phyloP scores from a whole-genome alignment of 1,284 basidiomycete genomes.

The Ganoderma sinense region DNA sequence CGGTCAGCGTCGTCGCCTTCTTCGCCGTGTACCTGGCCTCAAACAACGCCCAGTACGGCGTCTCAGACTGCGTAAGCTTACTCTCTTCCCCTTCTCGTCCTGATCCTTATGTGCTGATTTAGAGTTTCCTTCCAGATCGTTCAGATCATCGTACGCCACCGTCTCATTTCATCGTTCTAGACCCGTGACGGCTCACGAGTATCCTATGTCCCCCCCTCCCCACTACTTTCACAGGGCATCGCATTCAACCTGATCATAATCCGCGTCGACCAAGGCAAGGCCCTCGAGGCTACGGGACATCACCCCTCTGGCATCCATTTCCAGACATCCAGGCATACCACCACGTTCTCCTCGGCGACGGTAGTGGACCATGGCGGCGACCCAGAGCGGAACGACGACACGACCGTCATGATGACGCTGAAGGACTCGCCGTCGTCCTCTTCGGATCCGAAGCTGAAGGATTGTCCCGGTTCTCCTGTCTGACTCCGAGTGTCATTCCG shows the following conservation, averaged over 20 bases:
- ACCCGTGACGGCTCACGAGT: background rate
- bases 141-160: constrained; percentile 7
- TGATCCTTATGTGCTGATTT: background rate
- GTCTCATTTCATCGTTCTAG: background rate
- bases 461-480: too few relatives aligned
- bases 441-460: too few relatives aligned
- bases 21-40: constrained; percentile 4
- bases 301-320: too few relatives aligned
- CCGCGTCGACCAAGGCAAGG: background rate
- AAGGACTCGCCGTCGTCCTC: too few relatives aligned
- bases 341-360: too few relatives aligned
- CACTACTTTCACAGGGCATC: background rate
- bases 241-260: background rate
- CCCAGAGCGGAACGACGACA: too few relatives aligned
- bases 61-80: constrained; percentile 9
- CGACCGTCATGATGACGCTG: too few relatives aligned
- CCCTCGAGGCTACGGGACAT: background rate
- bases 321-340: too few relatives aligned
- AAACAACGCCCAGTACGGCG: constrained; percentile 14
- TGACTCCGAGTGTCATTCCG: too few relatives aligned
- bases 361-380: too few relatives aligned
- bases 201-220: too few relatives aligned
- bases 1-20: constrained; percentile 9
- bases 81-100: background rate
- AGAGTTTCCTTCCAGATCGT: background rate